Base-by-base conservation (phyloP, 2,329 filamentous ascomycete species). In the Podosphaera fusca region DNA sequence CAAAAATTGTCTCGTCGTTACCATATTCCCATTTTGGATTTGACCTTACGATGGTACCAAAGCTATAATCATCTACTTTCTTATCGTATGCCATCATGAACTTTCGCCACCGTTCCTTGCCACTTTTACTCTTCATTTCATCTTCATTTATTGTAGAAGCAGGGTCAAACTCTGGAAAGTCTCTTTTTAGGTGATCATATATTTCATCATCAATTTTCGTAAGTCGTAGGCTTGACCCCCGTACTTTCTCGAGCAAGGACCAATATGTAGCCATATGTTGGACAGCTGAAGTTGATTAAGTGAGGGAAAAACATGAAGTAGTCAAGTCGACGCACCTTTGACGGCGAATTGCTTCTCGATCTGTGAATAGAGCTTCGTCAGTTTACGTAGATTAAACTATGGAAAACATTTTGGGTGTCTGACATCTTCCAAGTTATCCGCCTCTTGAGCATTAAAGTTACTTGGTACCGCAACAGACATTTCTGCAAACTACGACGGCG, bases 321-420 rank as follows among this genome's bases (percentile, higher is more conserved):
- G 46, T 52, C 6, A 36, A 35, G 9, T 9, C 38, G 55, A 34
- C 61, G 50, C 66, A 87, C 85, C 85, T 76, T 96, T 96, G 65
- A 98, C 92, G 35, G 92, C 92, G 67, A 98, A 98, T 71, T 96
- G 92, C 77, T 95, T 95, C 78, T 98, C 92, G 69, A 98, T 95
- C 86, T 94, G 63, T 47, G 54, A 9, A 47, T n/a, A 38, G 14
- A 35, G 47, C 66, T 52, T 66, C 60, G 33, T 42, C 30, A 33
- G 29, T 54, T 56, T 31, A 12, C 6, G 9, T 7, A 31, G 38
- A 8, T 36, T 55, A 57, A 55, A 56, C 55, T 38, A 36, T 30
- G 30, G 56, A 47, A 56, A 33, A 21, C 10, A 10, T 38, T 10
- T 10, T 6, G 56, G 55, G 40, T 33, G 49, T 70, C 82, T 63